Conservation (phyloP, 495 filamentous ascomycete genomes). For the Glutinoglossum americanum region DNA sequence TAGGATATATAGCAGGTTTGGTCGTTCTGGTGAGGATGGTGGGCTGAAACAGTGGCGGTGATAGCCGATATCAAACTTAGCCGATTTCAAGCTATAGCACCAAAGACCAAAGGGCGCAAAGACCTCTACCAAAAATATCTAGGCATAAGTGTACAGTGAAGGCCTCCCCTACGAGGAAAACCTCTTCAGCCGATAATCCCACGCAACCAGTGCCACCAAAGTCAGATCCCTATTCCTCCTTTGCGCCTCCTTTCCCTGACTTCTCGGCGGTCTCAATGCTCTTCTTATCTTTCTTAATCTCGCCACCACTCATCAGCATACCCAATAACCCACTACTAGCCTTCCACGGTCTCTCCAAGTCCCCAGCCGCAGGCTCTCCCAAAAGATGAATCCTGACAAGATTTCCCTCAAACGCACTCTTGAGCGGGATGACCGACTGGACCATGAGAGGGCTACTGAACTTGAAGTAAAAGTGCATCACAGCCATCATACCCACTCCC, state of each 20-base stretch:
- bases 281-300: slow-evolving; percentile 89
- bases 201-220: not conserved
- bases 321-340: slow-evolving; percentile 58
- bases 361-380: slow-evolving; percentile 73
- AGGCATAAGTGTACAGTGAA: not conserved
- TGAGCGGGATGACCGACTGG: slow-evolving; percentile 95
- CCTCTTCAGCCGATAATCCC: not conserved
- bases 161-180: not conserved
- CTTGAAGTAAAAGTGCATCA: slow-evolving; percentile 97
- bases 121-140: not conserved
- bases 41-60: too few relatives aligned
- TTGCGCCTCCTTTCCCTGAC: slow-evolving; percentile 64
- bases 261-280: slow-evolving; percentile 73
- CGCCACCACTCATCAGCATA: slow-evolving; percentile 37
- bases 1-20: not conserved
- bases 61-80: too few relatives aligned
- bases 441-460: slow-evolving; percentile 98
- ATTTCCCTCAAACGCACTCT: slow-evolving; percentile 85
- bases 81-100: not conserved
- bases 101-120: too few relatives aligned
- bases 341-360: slow-evolving; percentile 94
- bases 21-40: not conserved
- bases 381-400: slow-evolving; percentile 85
- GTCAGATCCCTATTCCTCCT: slow-evolving; percentile 52
- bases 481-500: slow-evolving; percentile 90